Percentiles rank a stretch among this genome's conserved stretches.
Conservation (phyloP, 2,329 filamentous ascomycete genomes). For the Hypoxylon sp. region DNA sequence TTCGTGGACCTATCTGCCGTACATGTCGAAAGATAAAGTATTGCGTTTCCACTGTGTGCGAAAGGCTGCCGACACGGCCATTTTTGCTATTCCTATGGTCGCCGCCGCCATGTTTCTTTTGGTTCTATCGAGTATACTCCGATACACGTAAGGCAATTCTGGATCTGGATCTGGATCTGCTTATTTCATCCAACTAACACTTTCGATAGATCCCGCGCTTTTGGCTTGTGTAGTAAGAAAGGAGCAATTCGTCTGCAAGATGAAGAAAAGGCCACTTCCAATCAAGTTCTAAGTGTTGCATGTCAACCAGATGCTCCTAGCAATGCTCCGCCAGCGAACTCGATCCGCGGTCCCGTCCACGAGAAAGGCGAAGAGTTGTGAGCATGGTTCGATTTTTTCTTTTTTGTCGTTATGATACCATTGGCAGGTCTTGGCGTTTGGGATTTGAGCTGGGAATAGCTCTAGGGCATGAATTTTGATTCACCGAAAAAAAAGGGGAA, state of each 20-base stretch:
- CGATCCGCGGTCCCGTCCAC: conserved; percentile 12
- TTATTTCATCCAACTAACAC: conserved; percentile 21
- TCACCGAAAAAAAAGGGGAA: conserved; percentile 13
- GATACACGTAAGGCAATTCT: conserved; percentile 35
- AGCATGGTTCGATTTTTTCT: conserved; percentile 1
- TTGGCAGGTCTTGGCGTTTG: conserved; percentile 25
- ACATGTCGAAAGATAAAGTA: conserved; percentile 37
- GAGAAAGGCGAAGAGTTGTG: conserved; percentile 23
- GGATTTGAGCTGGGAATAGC: conserved; percentile 30
- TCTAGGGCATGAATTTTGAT: conserved; percentile 24
- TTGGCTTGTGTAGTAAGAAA: conserved; percentile 22
- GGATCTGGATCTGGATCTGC: background rate
- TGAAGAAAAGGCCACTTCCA: conserved; percentile 18
- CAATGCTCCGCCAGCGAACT: conserved; percentile 17
- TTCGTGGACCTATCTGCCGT: conserved; percentile 40
- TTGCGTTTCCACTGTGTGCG: conserved; percentile 41
- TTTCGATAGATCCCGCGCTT: conserved; percentile 30
- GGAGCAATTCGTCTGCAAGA: conserved; percentile 40
- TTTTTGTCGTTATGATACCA: conserved; percentile 35
- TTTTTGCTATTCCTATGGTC: conserved; percentile 37
- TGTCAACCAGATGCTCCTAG: conserved; percentile 5
- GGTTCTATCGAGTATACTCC: conserved; percentile 39
- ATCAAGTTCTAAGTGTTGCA: conserved; percentile 1
- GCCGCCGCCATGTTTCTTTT: conserved; percentile 36
- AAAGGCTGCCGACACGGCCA: conserved; percentile 41